A percentile compares a stretch with the other conserved stretches of the same genome.
phyloP scores from a whole-genome alignment of 192 early-diverging fungal species.

The Lunasporangiospora selenospora region DNA sequence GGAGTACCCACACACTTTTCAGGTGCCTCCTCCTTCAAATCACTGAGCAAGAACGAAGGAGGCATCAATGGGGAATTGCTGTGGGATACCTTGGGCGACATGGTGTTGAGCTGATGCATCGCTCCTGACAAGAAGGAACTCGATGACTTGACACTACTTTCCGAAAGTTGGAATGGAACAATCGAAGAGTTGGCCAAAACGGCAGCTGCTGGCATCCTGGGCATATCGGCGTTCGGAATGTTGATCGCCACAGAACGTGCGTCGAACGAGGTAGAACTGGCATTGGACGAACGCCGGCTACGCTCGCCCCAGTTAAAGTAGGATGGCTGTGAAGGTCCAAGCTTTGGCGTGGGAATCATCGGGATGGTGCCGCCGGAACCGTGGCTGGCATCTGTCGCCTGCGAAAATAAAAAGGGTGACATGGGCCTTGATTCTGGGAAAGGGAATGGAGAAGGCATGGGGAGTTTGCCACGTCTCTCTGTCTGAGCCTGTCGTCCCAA shows the following conservation, averaged over 20 bases:
- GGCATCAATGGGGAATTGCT: slow-evolving; percentile 45
- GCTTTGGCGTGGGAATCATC: slow-evolving; percentile 43
- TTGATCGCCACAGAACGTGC: slow-evolving; percentile 28
- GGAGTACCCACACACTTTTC: slow-evolving; percentile 85
- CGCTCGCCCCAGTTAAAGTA: slow-evolving; percentile 51
- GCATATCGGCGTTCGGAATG: slow-evolving; percentile 26
- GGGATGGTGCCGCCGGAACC: slow-evolving; percentile 19
- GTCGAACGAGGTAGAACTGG: slow-evolving; percentile 49
- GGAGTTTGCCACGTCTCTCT: slow-evolving; percentile 37
- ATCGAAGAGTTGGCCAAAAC: slow-evolving; percentile 29
- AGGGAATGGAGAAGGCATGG: slow-evolving; percentile 23
- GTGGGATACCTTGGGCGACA: slow-evolving; percentile 37
- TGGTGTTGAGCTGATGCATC: slow-evolving; percentile 13
- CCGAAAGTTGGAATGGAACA: slow-evolving; percentile 37
- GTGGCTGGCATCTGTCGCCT: slow-evolving; percentile 21
- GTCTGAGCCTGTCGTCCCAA: slow-evolving; percentile 75
- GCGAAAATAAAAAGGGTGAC: slow-evolving; percentile 37
- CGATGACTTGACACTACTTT: slow-evolving; percentile 46
- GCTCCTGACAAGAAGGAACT: slow-evolving; percentile 37
- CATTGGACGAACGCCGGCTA: slow-evolving; percentile 55
- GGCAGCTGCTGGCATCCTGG: slow-evolving; percentile 37
- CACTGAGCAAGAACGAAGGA: slow-evolving; percentile 53
- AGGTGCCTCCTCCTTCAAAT: slow-evolving; percentile 49
- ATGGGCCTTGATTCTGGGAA: slow-evolving; percentile 35
- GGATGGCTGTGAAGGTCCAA: slow-evolving; percentile 31